Evolutionary conservation across 495 filamentous ascomycete genomes (phyloP).

Genomic region (Cryomyces minteri): DNA sequence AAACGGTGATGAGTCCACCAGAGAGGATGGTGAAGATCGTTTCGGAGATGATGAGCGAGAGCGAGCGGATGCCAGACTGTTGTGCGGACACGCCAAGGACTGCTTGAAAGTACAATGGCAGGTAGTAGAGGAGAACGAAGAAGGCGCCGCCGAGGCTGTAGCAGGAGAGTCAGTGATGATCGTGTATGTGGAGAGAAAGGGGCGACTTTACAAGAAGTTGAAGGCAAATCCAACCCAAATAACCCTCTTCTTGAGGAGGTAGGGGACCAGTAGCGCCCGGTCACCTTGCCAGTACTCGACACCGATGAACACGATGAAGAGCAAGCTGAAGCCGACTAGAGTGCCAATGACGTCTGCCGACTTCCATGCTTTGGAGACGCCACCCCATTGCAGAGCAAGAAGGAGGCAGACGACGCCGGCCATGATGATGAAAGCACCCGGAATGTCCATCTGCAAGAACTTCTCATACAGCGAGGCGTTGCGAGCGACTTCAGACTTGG

Average conservation of each 20-base stretch:
- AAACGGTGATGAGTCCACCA: conserved; percentile 7
- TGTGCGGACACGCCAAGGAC: neutral
- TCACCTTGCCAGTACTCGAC: conserved; percentile 18
- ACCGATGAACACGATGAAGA: conserved; percentile 28
- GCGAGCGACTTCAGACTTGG: too few relatives aligned
- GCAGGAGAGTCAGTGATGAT: too few relatives aligned
- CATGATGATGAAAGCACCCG: conserved; percentile 32
- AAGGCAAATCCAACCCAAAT: conserved; percentile 22
- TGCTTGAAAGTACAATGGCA: neutral
- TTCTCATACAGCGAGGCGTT: neutral
- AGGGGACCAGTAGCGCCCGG: conserved; percentile 19
- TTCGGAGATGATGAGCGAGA: conserved; percentile 2
- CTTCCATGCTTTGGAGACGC: conserved; percentile 33
- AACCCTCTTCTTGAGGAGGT: conserved; percentile 25
- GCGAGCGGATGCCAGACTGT: neutral
- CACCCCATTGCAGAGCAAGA: conserved; percentile 49
- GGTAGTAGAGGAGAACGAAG: neutral
- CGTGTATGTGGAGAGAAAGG: neutral
- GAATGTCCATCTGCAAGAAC: conserved; percentile 27
- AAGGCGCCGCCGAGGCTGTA: conserved; percentile 1
- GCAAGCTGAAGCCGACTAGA: conserved; percentile 28
- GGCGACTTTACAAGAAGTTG: conserved; percentile 9
- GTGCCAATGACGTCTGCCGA: conserved; percentile 18
- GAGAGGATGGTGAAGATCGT: conserved; percentile 3
- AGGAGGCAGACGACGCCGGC: conserved; percentile 35